Percentiles rank a stretch among this genome's conserved stretches.
Evolutionary conservation across 441 rosid species (phyloP).

Genomic region (Biscutella laevigata): DNA sequence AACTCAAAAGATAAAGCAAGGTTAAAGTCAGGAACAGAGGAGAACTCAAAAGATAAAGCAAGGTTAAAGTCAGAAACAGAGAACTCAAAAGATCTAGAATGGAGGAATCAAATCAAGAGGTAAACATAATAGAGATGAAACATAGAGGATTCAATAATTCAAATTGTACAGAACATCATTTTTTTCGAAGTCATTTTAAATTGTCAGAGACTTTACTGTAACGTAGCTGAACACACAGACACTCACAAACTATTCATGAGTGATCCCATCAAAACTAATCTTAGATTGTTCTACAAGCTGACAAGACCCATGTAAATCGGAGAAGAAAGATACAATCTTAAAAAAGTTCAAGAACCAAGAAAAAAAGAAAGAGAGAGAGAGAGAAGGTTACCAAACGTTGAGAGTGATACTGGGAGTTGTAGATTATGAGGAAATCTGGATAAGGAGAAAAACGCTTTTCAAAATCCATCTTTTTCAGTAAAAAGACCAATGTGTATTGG

Average conservation of each 20-base stretch:
- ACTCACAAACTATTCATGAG: neutral
- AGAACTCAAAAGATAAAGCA: too few relatives aligned
- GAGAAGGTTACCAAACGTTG: constrained; percentile 3
- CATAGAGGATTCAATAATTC: neutral
- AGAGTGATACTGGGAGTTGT: constrained; percentile 2
- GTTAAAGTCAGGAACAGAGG: too few relatives aligned
- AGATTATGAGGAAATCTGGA: constrained; percentile 7
- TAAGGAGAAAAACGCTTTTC: constrained; percentile 5
- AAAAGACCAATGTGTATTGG: too few relatives aligned
- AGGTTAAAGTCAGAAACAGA: too few relatives aligned
- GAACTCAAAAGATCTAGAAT: too few relatives aligned
- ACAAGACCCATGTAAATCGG: neutral
- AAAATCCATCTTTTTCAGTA: neutral
- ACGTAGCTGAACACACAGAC: neutral
- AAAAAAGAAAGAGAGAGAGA: neutral
- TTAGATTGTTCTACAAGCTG: neutral
- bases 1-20: too few relatives aligned
- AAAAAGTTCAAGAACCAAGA: too few relatives aligned
- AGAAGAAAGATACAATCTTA: too few relatives aligned
- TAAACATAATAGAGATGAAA: neutral
- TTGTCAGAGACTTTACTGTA: neutral
- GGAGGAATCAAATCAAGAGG: neutral
- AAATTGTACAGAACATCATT: neutral
- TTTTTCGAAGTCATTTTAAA: too few relatives aligned
- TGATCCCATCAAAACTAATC: neutral